Evolutionary conservation across 768 basidiomycete genomes (phyloP), one percentile per base, ranked within the genome.

Genomic region (Panaeolus cyanescens): DNA sequence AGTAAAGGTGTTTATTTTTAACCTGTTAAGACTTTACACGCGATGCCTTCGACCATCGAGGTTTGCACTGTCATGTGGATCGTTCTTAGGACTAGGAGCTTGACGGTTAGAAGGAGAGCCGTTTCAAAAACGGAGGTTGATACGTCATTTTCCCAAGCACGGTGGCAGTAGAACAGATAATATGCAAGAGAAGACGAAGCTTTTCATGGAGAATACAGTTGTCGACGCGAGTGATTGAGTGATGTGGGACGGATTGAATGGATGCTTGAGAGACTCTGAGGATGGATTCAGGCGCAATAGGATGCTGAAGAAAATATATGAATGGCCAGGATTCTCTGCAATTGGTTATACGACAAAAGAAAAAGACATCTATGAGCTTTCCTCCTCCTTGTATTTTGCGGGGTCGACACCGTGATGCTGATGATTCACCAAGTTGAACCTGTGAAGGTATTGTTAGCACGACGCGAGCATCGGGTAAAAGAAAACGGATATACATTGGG

Each of bases 361-460:
- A 56, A 59, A 17, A n/a, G n/a, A n/a, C n/a, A 13, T 64, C 64
- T 69, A 69, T 54, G 66, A 67, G 59, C 61, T 67, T 28, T 74
- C 64, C 60, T 73, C 69, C 59, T 75, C 71, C 39, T 75, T 80
- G 64, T 96, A 97, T 74, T 94, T 95, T 60, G 88, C 84, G 19
- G 90, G 84, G 68, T 96, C 91, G 8, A 88, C 87, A 2, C 95
- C 95, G 70, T 96, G 95, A 71, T 86, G 77, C 40, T 87, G 88
- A 74, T 97, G 95, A 74, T 96, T 91, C 67, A 96, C 95, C 54
- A 98, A 80, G 80, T 99, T 99, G 77, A 99, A 86, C 95, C 95
- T 96, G 69, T 39, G 71, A 58, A 54, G 63, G 40, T 25, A 60
- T 65, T 25, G 59, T 50, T 5, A 59, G 45, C 45, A 54, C 42